phyloP scores from a whole-genome alignment of 371 early-diverging fungal species.

The Neoconidiobolus thromboides region DNA sequence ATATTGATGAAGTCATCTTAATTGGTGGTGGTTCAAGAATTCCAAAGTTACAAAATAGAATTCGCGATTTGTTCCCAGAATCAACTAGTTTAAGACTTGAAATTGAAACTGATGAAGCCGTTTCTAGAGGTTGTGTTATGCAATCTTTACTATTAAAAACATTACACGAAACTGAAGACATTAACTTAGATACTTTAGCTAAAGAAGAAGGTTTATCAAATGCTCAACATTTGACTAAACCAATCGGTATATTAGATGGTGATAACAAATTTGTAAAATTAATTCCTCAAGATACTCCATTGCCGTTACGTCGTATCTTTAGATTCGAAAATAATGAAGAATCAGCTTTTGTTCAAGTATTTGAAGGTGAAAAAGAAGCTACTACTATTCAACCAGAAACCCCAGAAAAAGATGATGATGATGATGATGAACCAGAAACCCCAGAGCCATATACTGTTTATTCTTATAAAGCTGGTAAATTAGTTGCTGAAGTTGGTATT shows the following conservation, averaged over 20 bases:
- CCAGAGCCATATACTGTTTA: conserved; percentile 18
- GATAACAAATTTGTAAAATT: conserved; percentile 41
- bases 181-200: background rate
- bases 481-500: conserved; percentile 22
- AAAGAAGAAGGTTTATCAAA: background rate
- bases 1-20: conserved; percentile 73
- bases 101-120: conserved; percentile 85
- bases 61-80: conserved; percentile 65
- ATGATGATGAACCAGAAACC: conserved; percentile 18
- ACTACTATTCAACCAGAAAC: conserved; percentile 24
- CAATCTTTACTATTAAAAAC: conserved; percentile 52
- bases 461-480: conserved; percentile 19
- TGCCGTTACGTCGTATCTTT: conserved; percentile 55
- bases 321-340: conserved; percentile 37
- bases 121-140: conserved; percentile 96
- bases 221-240: conserved; percentile 24
- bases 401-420: conserved; percentile 17
- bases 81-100: conserved; percentile 54
- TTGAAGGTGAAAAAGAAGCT: conserved; percentile 38
- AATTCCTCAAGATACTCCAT: conserved; percentile 47
- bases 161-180: background rate
- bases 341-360: conserved; percentile 47
- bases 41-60: conserved; percentile 80
- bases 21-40: conserved; percentile 98
- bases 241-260: conserved; percentile 44